Conservation (phyloP, 2,329 filamentous ascomycete genomes). For the Lomentospora prolificans region DNA sequence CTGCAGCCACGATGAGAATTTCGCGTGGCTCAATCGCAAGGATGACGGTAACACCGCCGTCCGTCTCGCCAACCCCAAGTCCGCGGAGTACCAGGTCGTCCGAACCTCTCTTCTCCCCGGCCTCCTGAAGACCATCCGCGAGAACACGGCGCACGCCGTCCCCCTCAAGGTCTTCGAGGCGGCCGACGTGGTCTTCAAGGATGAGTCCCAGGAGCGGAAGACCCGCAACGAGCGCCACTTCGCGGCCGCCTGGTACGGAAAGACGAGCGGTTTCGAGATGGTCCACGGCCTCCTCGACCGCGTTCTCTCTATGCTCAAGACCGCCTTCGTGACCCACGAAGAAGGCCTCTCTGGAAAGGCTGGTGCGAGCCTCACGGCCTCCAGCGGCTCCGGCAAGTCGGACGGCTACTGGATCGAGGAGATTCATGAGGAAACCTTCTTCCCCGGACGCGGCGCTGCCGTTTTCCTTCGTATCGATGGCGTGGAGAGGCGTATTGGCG, state of each 20-base stretch:
- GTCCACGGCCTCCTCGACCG: conserved; percentile 92
- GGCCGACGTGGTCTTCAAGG: conserved; percentile 87
- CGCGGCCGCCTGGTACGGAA: conserved; percentile 91
- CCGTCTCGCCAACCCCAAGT: conserved; percentile 85
- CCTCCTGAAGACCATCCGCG: conserved; percentile 83
- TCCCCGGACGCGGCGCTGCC: conserved; percentile 78
- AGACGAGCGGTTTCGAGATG: conserved; percentile 87
- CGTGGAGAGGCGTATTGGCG: conserved; percentile 68
- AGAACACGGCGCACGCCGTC: conserved; percentile 82
- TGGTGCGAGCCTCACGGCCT: conserved; percentile 1
- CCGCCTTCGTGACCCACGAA: conserved; percentile 67
- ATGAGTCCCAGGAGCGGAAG: conserved; percentile 69
- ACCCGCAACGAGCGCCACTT: conserved; percentile 91
- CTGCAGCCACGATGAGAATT: conserved; percentile 98
- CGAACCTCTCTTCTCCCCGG: conserved; percentile 79
- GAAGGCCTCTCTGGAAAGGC: conserved; percentile 50
- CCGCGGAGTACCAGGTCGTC: conserved; percentile 85
- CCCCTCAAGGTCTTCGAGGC: conserved; percentile 92
- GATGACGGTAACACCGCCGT: conserved; percentile 79
- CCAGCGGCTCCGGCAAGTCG: conserved; percentile 35
- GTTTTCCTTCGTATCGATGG: conserved; percentile 68
- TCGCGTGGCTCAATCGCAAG: conserved; percentile 82
- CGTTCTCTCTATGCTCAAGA: conserved; percentile 83
- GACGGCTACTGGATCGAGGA: conserved; percentile 93
- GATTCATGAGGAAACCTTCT: conserved; percentile 83